Evolutionary conservation across 1,284 basidiomycete species (phyloP).

Genomic region (Leccinum huronense): DNA sequence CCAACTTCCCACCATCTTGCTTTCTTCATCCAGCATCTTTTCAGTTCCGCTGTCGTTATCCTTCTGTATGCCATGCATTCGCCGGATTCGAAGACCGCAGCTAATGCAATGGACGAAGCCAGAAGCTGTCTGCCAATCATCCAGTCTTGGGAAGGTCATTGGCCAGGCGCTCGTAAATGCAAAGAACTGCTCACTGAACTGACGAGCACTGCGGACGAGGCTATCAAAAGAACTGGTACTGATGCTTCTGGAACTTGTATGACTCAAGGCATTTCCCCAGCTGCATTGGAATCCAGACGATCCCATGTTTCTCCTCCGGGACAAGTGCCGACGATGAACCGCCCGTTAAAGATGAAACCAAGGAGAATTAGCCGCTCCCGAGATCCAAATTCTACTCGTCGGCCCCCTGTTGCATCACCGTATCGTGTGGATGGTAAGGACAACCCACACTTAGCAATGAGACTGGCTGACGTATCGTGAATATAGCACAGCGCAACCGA

Average conservation of each 20-base stretch:
- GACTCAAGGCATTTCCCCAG: slow-evolving; percentile 36
- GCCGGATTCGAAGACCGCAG: slow-evolving; percentile 61
- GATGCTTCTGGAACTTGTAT: slow-evolving; percentile 29
- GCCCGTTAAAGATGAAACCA: slow-evolving; percentile 53
- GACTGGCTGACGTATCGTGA: slow-evolving; percentile 24
- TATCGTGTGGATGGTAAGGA: slow-evolving; percentile 68
- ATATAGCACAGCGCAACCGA: slow-evolving; percentile 61
- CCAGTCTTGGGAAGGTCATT: slow-evolving; percentile 80
- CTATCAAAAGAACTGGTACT: slow-evolving; percentile 45
- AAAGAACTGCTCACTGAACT: slow-evolving; percentile 73
- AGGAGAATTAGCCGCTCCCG: slow-evolving; percentile 57
- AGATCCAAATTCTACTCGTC: slow-evolving; percentile 57
- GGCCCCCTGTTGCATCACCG: slow-evolving; percentile 59
- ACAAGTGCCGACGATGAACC: slow-evolving; percentile 38
- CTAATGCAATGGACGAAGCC: slow-evolving; percentile 79
- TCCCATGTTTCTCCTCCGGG: slow-evolving; percentile 37
- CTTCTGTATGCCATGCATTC: slow-evolving; percentile 86
- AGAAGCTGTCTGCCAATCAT: slow-evolving; percentile 70
- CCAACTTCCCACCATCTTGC: slow-evolving; percentile 87
- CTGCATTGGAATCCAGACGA: slow-evolving; percentile 46
- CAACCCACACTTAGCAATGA: slow-evolving; percentile 7
- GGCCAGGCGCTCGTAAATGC: slow-evolving; percentile 87
- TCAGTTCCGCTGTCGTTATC: slow-evolving; percentile 87
- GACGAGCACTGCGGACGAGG: slow-evolving; percentile 64
- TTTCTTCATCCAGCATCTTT: slow-evolving; percentile 89